Base-by-base conservation (phyloP, 1,284 basidiomycete genomes). In the Quambalaria eucalypti region DNA sequence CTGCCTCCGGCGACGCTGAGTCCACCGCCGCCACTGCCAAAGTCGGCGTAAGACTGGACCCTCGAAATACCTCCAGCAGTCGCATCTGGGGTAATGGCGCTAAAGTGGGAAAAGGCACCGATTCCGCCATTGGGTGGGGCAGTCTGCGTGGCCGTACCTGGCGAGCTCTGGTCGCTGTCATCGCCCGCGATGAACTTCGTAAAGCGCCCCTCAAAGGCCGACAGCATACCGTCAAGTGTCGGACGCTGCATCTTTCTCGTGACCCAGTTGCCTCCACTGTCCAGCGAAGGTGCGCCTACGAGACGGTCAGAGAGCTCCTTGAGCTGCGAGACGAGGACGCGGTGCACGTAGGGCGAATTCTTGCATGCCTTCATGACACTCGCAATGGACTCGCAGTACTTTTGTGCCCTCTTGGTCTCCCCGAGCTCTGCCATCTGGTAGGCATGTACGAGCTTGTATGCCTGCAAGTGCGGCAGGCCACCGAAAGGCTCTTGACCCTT, bases 31-130 rank as follows among this genome's bases (percentile, higher is more conserved):
- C n/a, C n/a, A n/a, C n/a, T n/a, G 57, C 52, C 28, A 48, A 64
- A 54, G 53, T 76, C 76, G 48, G 51, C 59, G 33, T 59, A 66
- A 4, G 76, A 75, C 50, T 71, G 71, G 14, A 65, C 64, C 26
- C 73, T 64, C 47, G 73, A 76, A 46, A 77, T 64, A 3, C 65
- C 67, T 19, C 69, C 71, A 2, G 73, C 71, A 1, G 68, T 74
- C 0, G 65, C 72, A 12, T 83, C 80, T 0, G 90, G 90, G 0
- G 93, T 90, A 65, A 98, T 96, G 16, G 90, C 85, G 67, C 87
- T 91, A 77, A 88, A 97, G 69, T 91, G 90, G 21, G 90, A 85
- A 77, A 98, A 98, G 6, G 93, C 89, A 0, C 92, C 93, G 6
- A 77, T 54, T 19, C 21, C 42, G 25, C 21, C 42, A 21, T 26